Evolutionary conservation across 2,329 filamentous ascomycete genomes (phyloP).

Genomic region (Byssoonygena ceratinophila): DNA sequence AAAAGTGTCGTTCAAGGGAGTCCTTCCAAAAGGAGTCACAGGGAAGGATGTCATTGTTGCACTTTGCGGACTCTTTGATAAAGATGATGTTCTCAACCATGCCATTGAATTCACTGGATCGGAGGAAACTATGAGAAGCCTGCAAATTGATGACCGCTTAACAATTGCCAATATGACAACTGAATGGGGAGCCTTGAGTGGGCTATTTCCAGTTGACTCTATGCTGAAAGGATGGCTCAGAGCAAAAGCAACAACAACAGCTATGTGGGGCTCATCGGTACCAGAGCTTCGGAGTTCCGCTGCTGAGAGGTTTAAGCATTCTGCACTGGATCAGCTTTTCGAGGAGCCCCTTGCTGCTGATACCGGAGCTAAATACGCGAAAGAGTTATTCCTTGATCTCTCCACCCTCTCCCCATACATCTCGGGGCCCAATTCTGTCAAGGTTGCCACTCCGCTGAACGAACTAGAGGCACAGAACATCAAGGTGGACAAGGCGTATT

Average conservation of each 20-base stretch:
- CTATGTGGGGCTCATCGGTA: slow-evolving; percentile 39
- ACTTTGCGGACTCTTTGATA: slow-evolving; percentile 74
- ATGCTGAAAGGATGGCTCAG: slow-evolving; percentile 63
- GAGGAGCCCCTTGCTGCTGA: slow-evolving; percentile 59
- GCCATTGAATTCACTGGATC: slow-evolving; percentile 78
- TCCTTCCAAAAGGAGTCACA: slow-evolving; percentile 66
- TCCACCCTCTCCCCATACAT: slow-evolving; percentile 76
- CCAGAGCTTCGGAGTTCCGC: slow-evolving; percentile 38
- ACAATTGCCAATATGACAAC: slow-evolving; percentile 67
- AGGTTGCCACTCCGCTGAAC: slow-evolving; percentile 65
- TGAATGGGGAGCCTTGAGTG: slow-evolving; percentile 65
- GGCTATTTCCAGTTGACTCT: slow-evolving; percentile 70
- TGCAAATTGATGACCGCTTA: slow-evolving; percentile 59
- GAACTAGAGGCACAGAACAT: slow-evolving; percentile 67
- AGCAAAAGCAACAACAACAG: slow-evolving; percentile 61
- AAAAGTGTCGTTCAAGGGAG: slow-evolving; percentile 65
- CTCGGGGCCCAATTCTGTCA: slow-evolving; percentile 82
- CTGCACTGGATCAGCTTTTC: slow-evolving; percentile 61
- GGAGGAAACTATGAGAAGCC: slow-evolving; percentile 61
- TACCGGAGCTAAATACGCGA: slow-evolving; percentile 67
- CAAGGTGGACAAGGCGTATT: slow-evolving; percentile 69
- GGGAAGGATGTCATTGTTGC: slow-evolving; percentile 93
- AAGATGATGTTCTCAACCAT: slow-evolving; percentile 83
- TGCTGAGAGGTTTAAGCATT: slow-evolving; percentile 57
- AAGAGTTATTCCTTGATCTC: slow-evolving; percentile 69